These are phyloP conservation scores for Centaurea solstitialis DNA, from an alignment of 129 eudicot species.

Conservation along the genomic window DNA sequence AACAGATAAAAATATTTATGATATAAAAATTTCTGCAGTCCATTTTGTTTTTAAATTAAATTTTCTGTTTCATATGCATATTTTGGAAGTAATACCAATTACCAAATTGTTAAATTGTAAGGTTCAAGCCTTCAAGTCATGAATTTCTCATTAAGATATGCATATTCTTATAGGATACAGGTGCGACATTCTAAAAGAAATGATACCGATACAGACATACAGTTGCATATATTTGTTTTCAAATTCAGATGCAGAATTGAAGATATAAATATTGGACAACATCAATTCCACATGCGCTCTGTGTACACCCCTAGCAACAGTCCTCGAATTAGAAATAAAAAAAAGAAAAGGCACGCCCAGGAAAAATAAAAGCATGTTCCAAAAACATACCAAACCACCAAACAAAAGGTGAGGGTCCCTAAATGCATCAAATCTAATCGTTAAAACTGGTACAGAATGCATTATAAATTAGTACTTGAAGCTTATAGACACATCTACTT, in stretches of 20 bases:
- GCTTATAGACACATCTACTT: not conserved
- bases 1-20: too few species aligned
- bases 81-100: too few species aligned
- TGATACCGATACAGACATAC: not conserved
- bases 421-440: not conserved
- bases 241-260: not conserved
- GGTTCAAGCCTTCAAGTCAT: not conserved
- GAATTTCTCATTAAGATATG: not conserved
- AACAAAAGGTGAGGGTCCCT: not conserved
- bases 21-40: too few species aligned
- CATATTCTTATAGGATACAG: not conserved
- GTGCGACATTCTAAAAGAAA: not conserved
- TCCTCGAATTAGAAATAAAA: too few species aligned
- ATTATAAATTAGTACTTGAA: not conserved
- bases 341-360: not conserved
- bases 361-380: not conserved
- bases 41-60: too few species aligned
- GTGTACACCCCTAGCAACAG: not conserved
- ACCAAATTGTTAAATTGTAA: too few species aligned
- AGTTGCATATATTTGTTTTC: not conserved
- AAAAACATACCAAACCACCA: not conserved
- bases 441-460: not conserved
- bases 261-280: too few species aligned
- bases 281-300: not conserved
- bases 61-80: too few species aligned